Conservation (phyloP, 768 basidiomycete genomes). For the Sarcodon aspratus region DNA sequence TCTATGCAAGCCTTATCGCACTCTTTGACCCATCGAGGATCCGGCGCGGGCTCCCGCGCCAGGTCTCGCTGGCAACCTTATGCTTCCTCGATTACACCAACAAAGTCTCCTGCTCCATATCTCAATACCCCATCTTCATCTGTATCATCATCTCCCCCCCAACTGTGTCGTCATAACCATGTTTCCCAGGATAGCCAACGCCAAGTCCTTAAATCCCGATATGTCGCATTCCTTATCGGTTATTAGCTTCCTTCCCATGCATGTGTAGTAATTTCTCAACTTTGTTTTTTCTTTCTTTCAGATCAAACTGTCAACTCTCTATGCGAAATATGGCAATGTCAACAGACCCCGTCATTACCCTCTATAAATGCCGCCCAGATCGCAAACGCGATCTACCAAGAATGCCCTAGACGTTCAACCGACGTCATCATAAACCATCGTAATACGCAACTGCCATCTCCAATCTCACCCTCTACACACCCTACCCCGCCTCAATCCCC, state of each 20-base stretch:
- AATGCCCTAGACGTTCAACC: slow-evolving; percentile 5
- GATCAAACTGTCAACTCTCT: slow-evolving; percentile 74
- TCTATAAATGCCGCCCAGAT: slow-evolving; percentile 19
- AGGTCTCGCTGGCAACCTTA: slow-evolving; percentile 81
- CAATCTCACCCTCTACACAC: slow-evolving; percentile 38
- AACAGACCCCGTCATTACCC: slow-evolving; percentile 59
- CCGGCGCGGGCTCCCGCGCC: slow-evolving; percentile 42
- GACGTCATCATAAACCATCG: slow-evolving; percentile 9
- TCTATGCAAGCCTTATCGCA: slow-evolving; percentile 5
- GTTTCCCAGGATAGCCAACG: slow-evolving; percentile 23
- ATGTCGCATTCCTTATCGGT: slow-evolving; percentile 63
- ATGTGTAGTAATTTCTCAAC: background rate
- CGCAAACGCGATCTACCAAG: slow-evolving; percentile 5
- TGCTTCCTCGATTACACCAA: slow-evolving; percentile 27
- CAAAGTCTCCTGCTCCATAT: slow-evolving; percentile 27
- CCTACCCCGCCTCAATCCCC: slow-evolving; percentile 19
- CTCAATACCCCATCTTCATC: slow-evolving; percentile 50
- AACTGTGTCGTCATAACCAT: slow-evolving; percentile 16
- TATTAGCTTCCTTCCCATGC: slow-evolving; percentile 16
- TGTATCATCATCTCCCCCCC: slow-evolving; percentile 34
- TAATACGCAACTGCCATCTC: slow-evolving; percentile 39
- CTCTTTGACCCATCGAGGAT: slow-evolving; percentile 55
- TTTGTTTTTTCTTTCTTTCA: slow-evolving; percentile 18
- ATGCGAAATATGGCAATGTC: slow-evolving; percentile 71
- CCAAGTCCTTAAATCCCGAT: slow-evolving; percentile 48